A percentile compares a stretch with the other conserved stretches of the same genome.
phyloP scores from a whole-genome alignment of 345 rosid species.

The Sisymbrium altissimum region DNA sequence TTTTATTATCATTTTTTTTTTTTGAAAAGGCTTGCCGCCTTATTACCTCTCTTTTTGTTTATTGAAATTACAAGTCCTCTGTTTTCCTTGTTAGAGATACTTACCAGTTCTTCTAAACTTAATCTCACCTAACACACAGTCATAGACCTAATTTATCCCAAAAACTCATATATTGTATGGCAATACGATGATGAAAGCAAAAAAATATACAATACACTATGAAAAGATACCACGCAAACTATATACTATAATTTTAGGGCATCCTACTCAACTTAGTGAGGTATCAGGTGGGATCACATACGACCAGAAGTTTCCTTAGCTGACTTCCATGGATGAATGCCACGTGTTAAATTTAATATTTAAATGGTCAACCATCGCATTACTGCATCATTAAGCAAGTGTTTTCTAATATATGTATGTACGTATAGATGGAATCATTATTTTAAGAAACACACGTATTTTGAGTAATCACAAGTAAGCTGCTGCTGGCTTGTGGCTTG shows the following conservation, averaged over 20 bases:
- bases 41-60: background rate
- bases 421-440: background rate
- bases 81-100: background rate
- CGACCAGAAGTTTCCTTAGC: conserved; percentile 25
- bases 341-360: conserved; percentile 2
- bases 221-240: background rate
- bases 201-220: background rate
- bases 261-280: conserved; percentile 28
- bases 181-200: conserved; percentile 16
- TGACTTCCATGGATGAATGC: background rate
- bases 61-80: background rate
- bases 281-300: conserved; percentile 21
- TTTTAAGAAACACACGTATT: background rate
- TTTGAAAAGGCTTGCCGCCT: background rate
- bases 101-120: background rate
- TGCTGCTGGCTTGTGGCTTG: too few relatives aligned
- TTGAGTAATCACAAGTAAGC: too few relatives aligned
- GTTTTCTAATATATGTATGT: background rate
- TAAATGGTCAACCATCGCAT: conserved; percentile 24
- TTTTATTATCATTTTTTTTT: background rate
- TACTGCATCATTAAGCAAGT: background rate
- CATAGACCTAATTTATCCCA: background rate
- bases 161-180: background rate
- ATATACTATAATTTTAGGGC: conserved; percentile 16
- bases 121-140: background rate